phyloP scores from a whole-genome alignment of 257 asterid species.

The Primulina huaijiensis region DNA sequence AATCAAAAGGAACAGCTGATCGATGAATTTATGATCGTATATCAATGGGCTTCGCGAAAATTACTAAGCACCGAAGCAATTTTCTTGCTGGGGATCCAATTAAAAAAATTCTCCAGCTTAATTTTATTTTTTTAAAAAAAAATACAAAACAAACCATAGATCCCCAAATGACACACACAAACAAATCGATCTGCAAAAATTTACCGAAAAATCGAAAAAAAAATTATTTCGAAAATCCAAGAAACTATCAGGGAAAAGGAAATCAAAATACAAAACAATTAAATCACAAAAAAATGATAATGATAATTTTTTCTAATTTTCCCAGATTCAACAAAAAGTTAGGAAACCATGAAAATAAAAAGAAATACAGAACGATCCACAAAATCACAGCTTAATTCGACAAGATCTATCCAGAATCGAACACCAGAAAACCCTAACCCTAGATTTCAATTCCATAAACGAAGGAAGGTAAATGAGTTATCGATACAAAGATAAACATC shows the following conservation, averaged over 20 bases:
- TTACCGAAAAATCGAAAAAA: neutral
- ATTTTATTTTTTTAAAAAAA: neutral
- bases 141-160: conserved; percentile 8
- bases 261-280: neutral
- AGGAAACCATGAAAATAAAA: neutral
- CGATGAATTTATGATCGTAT: neutral
- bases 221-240: neutral
- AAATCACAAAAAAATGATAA: neutral
- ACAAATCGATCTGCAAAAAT: neutral
- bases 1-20: neutral
- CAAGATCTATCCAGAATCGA: conserved; percentile 21
- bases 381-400: neutral
- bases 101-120: neutral
- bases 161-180: neutral
- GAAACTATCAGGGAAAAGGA: neutral
- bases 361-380: neutral
- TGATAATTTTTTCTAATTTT: neutral
- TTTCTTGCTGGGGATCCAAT: neutral
- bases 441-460: conserved; percentile 8
- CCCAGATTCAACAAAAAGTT: neutral
- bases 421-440: conserved; percentile 34
- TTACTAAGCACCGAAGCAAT: neutral
- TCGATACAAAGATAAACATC: conserved; percentile 24
- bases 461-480: conserved; percentile 3
- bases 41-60: neutral